Conservation (phyloP, 768 basidiomycete species). For the Hericium rajendrae region DNA sequence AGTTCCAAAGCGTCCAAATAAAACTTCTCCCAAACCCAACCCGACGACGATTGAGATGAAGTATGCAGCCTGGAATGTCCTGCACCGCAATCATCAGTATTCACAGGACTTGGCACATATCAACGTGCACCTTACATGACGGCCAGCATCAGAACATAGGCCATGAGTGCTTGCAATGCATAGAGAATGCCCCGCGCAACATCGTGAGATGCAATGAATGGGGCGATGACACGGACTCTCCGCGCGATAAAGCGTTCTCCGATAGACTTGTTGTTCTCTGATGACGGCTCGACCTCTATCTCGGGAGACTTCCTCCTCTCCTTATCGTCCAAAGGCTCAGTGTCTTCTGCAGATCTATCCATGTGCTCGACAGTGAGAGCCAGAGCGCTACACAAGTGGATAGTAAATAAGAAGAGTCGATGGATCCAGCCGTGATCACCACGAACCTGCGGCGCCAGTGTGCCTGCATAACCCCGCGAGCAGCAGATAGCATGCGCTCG, state of each 20-base stretch:
- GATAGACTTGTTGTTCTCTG: neutral
- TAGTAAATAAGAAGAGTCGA: too few species aligned
- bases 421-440: neutral
- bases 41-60: constrained; percentile 66
- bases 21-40: constrained; percentile 61
- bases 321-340: neutral
- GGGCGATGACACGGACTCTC: constrained; percentile 34
- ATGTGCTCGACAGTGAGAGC: neutral
- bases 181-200: constrained; percentile 59
- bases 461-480: constrained; percentile 39
- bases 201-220: constrained; percentile 63
- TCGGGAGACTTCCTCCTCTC: neutral
- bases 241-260: constrained; percentile 4
- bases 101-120: too few species aligned
- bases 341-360: neutral
- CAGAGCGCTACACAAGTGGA: neutral
- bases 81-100: constrained; percentile 19
- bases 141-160: constrained; percentile 70
- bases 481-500: constrained; percentile 59
- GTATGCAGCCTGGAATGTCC: constrained; percentile 79
- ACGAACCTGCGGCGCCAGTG: constrained; percentile 52
- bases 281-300: neutral
- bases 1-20: constrained; percentile 49
- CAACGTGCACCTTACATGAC: constrained; percentile 50
- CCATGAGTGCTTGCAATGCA: constrained; percentile 50